Percentiles rank a stretch among this genome's conserved stretches.
phyloP scores from a whole-genome alignment of 2,329 filamentous ascomycete genomes.

The Fusarium beomiforme region DNA sequence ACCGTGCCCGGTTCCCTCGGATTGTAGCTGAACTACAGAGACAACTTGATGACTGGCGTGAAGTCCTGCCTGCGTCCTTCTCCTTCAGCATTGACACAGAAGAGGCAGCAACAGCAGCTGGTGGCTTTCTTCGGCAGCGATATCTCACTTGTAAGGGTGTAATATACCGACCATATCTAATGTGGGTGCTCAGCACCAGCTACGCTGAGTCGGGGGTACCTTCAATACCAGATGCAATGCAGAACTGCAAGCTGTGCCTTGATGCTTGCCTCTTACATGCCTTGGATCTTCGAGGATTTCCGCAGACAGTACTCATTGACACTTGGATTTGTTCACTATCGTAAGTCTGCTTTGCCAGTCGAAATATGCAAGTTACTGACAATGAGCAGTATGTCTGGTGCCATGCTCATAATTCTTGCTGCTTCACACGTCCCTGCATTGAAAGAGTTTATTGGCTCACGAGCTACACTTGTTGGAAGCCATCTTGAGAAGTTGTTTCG shows the following conservation, averaged over 20 bases:
- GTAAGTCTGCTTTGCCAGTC: constrained; percentile 52
- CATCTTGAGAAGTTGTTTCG: constrained; percentile 54
- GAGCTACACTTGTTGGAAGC: constrained; percentile 52
- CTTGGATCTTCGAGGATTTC: constrained; percentile 57
- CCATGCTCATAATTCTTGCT: constrained; percentile 60
- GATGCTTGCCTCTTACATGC: constrained; percentile 61
- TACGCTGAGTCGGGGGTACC: constrained; percentile 40
- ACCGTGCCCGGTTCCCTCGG: constrained; percentile 56
- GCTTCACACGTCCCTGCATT: constrained; percentile 54
- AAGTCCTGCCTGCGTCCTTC: constrained; percentile 56
- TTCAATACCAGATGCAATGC: constrained; percentile 48
- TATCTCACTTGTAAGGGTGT: constrained; percentile 63
- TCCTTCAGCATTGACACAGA: constrained; percentile 50
- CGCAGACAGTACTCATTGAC: constrained; percentile 62
- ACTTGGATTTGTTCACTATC: constrained; percentile 65
- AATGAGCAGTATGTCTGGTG: constrained; percentile 55
- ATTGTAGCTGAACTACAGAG: constrained; percentile 60
- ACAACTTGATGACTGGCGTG: constrained; percentile 60
- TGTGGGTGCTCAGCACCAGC: constrained; percentile 58
- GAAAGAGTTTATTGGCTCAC: constrained; percentile 50
- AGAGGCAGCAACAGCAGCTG: constrained; percentile 52
- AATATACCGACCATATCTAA: constrained; percentile 62
- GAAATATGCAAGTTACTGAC: not conserved
- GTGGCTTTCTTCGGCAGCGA: constrained; percentile 59
- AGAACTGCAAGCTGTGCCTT: constrained; percentile 56